Base-by-base conservation (phyloP, 805 yeast species). In the Naumovozyma castellii region DNA sequence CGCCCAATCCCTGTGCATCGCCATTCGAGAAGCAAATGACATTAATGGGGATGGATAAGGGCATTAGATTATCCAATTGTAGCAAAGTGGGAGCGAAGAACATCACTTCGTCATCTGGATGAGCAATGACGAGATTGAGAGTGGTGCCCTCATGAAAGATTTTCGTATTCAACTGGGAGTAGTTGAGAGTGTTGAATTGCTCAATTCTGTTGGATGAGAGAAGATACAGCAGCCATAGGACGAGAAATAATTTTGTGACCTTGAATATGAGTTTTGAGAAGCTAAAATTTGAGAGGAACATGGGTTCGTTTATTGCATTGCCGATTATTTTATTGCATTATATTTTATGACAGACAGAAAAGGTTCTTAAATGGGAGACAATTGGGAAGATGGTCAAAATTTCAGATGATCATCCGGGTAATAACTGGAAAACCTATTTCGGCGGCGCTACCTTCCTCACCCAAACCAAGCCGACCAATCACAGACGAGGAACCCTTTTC, bases 61-160 rank as follows among this genome's bases (percentile, higher is more conserved):
- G 44, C 16, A 54, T 37, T 16, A 38, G 16, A 3, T 28, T 32
- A 38, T 58, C 43, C 29, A 58, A 40, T 25, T 56, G 53, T 22
- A 56, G 34, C 16, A 59, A 36, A 9, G 57, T 68, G 0, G 98
- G 98, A 1, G 86, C 76, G 53, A 92, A 92, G 61, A 92, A 92
- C 98, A 92, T 92, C 38, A 86, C 88, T 62, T 92, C 99, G 59
- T 92, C 99, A 61, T 92, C 99, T 0, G 99, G 99, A 61, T 92
- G 99, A 0, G 95, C 96, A 32, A 87, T 79, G 10, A 90, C 64
- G 35, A 80, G 64, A 22, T n/a, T 34, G 4, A 18, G 13, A 22
- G 9, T 22, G 27, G 27, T 6, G 10, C 10, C 10, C 10, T 6
- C 27, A 22, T 6, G 6, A 22, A 22, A 22, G 27, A 22, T 6